Base-by-base conservation (phyloP, 768 basidiomycete species). In the Antrodiella citrinella region DNA sequence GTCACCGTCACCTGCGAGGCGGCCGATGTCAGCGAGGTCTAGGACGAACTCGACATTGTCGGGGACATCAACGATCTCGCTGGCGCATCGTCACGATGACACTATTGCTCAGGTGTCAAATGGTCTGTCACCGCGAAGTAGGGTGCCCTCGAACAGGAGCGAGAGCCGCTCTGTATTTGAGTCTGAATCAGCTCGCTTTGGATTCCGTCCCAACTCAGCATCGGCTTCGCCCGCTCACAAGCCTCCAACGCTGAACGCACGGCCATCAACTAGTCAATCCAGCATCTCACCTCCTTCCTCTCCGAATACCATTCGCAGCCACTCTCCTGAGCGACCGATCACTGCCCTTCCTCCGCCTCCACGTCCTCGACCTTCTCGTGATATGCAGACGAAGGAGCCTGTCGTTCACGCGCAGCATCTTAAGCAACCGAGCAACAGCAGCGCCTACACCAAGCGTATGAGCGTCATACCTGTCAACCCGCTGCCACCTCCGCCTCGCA, bases 261-360 rank as follows among this genome's bases (percentile, higher is more conserved):
- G 30, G 30, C 30, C 30, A 35, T 35, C 30, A 35, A 35, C 30
- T 15, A 35, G 7, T 35, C 30, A 35, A 15, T 35, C 30, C 15
- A 15, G 9, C 9, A 44, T 44, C 42, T 18, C 42, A 18, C 42
- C 21, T 5, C 18, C 42, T 18, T 7, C 42, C 7, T 7, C n/a
- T 7, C 42, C 42, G 30, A 44, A 43, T 5, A 43, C 41, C 7
- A 43, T 43, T 43, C 41, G 41, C 7, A 7, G 10, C 9, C 41
- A 43, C 9, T n/a, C 56, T 42, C 56, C 57, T n/a, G 47, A 48
- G 12, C 67, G 69, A 20, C 69, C 69, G 26, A 67, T 70, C 10
- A 73, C 68, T 9, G 69, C 68, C 38, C 60, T 83, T 9, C 78
- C 80, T 1, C 81, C 79, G 10, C 80, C 81, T 4, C 81, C 81